A percentile compares a stretch with the other conserved stretches of the same genome.
phyloP scores from a whole-genome alignment of 83 land plant species.

The Larix sibirica region DNA sequence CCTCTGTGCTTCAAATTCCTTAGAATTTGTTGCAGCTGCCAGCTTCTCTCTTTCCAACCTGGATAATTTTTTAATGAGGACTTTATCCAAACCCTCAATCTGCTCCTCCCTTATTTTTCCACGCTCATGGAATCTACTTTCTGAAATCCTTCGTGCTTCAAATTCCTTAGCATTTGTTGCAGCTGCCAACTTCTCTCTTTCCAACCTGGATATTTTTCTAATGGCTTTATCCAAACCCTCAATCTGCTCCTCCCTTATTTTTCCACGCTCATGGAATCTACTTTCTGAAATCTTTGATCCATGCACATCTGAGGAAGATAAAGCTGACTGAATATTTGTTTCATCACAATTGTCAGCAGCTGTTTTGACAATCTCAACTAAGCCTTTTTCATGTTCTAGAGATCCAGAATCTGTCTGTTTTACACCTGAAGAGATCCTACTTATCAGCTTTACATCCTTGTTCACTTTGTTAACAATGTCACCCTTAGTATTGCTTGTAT shows the following conservation, averaged over 20 bases:
- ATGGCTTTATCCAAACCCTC: conserved; percentile 19
- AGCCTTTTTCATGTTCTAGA: not conserved
- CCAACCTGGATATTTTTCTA: conserved; percentile 24
- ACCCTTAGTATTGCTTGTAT: not conserved
- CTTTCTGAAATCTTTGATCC: not conserved
- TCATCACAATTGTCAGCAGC: not conserved
- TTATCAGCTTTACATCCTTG: conserved; percentile 2
- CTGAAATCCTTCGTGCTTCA: too few relatives aligned
- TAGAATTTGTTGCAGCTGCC: too few relatives aligned
- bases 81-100: conserved; percentile 12
- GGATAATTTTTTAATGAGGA: conserved; percentile 26
- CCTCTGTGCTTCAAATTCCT: not conserved
- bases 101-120: too few relatives aligned
- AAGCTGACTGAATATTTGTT: not conserved
- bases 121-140: too few relatives aligned
- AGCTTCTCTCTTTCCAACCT: too few relatives aligned
- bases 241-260: not conserved
- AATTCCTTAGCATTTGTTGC: conserved; percentile 19
- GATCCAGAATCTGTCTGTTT: not conserved
- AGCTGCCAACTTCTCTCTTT: conserved; percentile 24
- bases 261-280: not conserved
- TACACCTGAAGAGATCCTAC: not conserved
- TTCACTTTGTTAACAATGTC: not conserved
- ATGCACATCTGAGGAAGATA: not conserved
- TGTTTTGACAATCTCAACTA: not conserved